phyloP scores from a whole-genome alignment of 2,329 filamentous ascomycete genomes.

The Botrytis byssoidea region DNA sequence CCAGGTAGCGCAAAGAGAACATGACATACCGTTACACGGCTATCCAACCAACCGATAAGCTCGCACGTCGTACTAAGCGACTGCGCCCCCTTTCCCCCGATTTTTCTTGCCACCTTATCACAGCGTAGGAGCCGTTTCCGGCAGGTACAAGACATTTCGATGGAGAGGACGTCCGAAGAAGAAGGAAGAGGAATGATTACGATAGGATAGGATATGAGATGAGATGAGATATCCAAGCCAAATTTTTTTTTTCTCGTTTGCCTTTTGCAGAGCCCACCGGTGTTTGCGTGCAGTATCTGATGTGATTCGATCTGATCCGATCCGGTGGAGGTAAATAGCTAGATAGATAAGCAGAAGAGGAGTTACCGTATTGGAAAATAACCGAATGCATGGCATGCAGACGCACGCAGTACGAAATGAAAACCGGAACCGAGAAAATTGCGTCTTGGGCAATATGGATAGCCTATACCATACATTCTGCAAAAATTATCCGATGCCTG shows the following conservation, averaged over 20 bases:
- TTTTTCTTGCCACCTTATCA: neutral
- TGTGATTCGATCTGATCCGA: neutral
- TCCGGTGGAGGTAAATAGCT: neutral
- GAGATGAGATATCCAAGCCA: neutral
- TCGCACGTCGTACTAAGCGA: slow-evolving; percentile 5
- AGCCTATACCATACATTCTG: neutral
- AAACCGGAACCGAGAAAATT: neutral
- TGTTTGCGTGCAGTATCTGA: neutral
- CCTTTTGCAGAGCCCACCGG: neutral
- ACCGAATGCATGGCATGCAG: neutral
- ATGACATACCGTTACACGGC: neutral
- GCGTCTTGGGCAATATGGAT: neutral
- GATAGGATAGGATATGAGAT: neutral
- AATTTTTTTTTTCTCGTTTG: neutral
- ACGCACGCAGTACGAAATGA: no score
- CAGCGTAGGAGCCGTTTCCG: neutral
- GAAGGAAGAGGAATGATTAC: neutral
- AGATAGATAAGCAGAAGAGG: slow-evolving; percentile 5
- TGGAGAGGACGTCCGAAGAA: neutral
- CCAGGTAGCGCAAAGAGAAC: neutral
- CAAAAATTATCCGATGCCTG: neutral
- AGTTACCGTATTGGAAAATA: neutral
- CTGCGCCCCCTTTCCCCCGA: slow-evolving; percentile 11
- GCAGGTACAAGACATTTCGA: neutral
- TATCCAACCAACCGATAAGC: neutral